Evolutionary conservation across 192 early-diverging fungal genomes (phyloP).

Genomic region (Dissophora ornata): DNA sequence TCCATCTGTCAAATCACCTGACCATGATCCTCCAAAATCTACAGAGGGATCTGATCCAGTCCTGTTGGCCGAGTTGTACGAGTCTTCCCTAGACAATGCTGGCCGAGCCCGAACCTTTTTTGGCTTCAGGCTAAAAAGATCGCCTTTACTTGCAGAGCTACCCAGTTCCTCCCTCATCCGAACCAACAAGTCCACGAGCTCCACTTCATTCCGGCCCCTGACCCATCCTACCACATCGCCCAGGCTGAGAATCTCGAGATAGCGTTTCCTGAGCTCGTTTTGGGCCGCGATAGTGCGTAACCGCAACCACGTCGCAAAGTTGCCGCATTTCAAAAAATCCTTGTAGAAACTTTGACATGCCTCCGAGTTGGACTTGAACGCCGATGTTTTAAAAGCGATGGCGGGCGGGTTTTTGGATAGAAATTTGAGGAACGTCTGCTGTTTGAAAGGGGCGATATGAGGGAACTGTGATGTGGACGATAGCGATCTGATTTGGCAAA

Average conservation of each 20-base stretch:
- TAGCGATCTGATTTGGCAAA: slow-evolving; percentile 13
- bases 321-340: slow-evolving; percentile 91
- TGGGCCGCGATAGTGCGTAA: slow-evolving; percentile 82
- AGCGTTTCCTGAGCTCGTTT: slow-evolving; percentile 80
- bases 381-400: slow-evolving; percentile 60
- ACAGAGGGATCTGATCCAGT: slow-evolving; percentile 17
- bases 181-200: slow-evolving; percentile 77
- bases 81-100: slow-evolving; percentile 32
- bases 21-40: not conserved
- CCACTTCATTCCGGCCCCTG: slow-evolving; percentile 65
- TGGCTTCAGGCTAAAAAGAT: slow-evolving; percentile 14
- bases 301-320: slow-evolving; percentile 96
- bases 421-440: slow-evolving; percentile 57
- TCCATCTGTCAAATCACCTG: slow-evolving; percentile 2
- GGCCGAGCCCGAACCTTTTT: slow-evolving; percentile 22
- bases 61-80: slow-evolving; percentile 10
- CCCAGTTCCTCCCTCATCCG: slow-evolving; percentile 74
- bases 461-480: slow-evolving; percentile 41
- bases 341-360: slow-evolving; percentile 84
- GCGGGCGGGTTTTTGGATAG: slow-evolving; percentile 57
- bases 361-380: slow-evolving; percentile 62
- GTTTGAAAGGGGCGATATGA: slow-evolving; percentile 31
- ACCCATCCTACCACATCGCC: slow-evolving; percentile 68
- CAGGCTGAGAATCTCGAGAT: slow-evolving; percentile 77
- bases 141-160: slow-evolving; percentile 19